phyloP scores from a whole-genome alignment of 768 basidiomycete species.

The Guyanaporus albipodus region DNA sequence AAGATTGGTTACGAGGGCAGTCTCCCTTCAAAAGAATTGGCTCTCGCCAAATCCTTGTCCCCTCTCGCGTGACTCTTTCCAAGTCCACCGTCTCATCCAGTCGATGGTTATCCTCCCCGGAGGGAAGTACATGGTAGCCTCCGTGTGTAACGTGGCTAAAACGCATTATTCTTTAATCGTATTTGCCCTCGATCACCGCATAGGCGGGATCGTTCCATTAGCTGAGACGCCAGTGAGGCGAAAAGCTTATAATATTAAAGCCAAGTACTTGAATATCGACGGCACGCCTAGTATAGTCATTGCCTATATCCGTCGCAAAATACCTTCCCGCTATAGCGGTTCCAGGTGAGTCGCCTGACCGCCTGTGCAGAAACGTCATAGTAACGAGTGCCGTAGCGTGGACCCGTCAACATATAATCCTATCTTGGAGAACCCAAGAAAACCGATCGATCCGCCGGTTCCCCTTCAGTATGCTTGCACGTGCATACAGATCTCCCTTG shows the following conservation, averaged over 20 bases:
- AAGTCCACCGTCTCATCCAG: conserved; percentile 36
- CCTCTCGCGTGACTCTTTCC: conserved; percentile 23
- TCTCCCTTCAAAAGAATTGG: conserved; percentile 62
- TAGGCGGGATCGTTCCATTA: conserved; percentile 38
- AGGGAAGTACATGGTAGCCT: conserved; percentile 64
- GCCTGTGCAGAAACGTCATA: neutral
- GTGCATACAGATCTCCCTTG: conserved; percentile 40
- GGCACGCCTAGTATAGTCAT: conserved; percentile 51
- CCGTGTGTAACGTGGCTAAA: conserved; percentile 43
- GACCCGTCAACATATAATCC: conserved; percentile 32
- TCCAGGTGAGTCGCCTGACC: conserved; percentile 14
- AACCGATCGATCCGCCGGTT: conserved; percentile 40
- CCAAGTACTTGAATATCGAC: conserved; percentile 52
- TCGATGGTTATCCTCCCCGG: conserved; percentile 62
- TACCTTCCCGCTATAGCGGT: conserved; percentile 11
- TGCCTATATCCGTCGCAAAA: conserved; percentile 44
- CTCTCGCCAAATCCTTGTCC: conserved; percentile 36
- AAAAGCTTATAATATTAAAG: conserved; percentile 56
- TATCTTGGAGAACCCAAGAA: conserved; percentile 30
- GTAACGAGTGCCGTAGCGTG: conserved; percentile 19
- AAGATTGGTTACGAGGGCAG: conserved; percentile 55
- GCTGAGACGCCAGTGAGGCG: conserved; percentile 45
- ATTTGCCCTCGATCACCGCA: conserved; percentile 53
- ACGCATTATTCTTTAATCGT: conserved; percentile 49
- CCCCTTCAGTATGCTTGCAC: conserved; percentile 44